Conservation (phyloP, 2,329 filamentous ascomycete species). For the Cladophialophora psammophila region DNA sequence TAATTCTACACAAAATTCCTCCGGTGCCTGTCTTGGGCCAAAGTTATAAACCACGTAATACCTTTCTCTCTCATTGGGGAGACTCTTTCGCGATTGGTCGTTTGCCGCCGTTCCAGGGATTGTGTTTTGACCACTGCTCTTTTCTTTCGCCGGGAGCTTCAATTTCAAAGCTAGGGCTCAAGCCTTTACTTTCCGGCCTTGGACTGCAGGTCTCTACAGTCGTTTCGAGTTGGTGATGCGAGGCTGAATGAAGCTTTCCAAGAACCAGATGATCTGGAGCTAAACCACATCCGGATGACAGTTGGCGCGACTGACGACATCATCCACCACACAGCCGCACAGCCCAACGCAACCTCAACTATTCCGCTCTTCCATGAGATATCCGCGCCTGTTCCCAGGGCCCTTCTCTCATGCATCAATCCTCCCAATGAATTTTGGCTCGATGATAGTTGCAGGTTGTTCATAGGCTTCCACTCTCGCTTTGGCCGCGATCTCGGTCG, state of each 20-base stretch:
- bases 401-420: not conserved
- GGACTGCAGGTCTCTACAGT: too few relatives aligned
- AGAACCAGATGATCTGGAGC: not conserved
- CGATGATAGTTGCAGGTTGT: not conserved
- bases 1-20: too few relatives aligned
- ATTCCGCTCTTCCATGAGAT: not conserved
- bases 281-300: not conserved
- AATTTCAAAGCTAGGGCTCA: too few relatives aligned
- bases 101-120: too few relatives aligned
- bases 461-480: not conserved
- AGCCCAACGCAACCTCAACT: not conserved
- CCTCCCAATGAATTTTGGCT: not conserved
- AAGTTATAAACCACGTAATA: too few relatives aligned
- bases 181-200: too few relatives aligned
- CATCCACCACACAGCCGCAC: not conserved
- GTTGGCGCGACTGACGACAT: not conserved
- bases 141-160: too few relatives aligned
- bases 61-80: too few relatives aligned
- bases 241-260: not conserved
- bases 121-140: too few relatives aligned
- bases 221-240: not conserved
- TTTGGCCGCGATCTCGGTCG: too few relatives aligned
- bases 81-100: too few relatives aligned
- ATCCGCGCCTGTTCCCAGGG: not conserved
- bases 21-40: too few relatives aligned